These are phyloP conservation scores for Arachnomyces sp. DNA, from an alignment of 2,329 filamentous ascomycete genomes.

Conservation along the genomic window DNA sequence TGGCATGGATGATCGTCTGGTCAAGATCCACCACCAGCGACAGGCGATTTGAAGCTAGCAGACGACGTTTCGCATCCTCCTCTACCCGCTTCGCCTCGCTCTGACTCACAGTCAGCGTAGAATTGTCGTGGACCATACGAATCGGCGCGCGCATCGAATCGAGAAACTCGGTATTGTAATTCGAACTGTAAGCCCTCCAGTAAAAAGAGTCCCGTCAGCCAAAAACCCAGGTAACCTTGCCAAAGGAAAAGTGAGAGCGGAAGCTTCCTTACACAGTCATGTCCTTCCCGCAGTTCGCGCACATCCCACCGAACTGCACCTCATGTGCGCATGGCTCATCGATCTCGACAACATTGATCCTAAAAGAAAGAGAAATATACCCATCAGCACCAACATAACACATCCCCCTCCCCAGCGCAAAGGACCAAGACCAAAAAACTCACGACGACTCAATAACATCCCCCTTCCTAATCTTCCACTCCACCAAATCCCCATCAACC, in stretches of 20 bases:
- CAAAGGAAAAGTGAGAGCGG: too few relatives aligned
- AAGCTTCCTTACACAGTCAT: slow-evolving; percentile 66
- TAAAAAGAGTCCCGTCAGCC: too few relatives aligned
- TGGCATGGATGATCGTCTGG: slow-evolving; percentile 97
- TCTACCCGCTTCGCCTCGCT: slow-evolving; percentile 74
- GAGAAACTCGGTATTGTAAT: slow-evolving; percentile 70
- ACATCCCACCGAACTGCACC: slow-evolving; percentile 83
- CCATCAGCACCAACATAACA: background rate
- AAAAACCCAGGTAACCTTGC: too few relatives aligned
- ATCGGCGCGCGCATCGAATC: slow-evolving; percentile 84
- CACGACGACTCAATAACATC: slow-evolving; percentile 38
- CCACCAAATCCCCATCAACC: slow-evolving; percentile 67
- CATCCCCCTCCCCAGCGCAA: background rate
- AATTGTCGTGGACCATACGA: slow-evolving; percentile 91
- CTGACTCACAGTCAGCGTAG: slow-evolving; percentile 74
- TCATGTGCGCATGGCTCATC: slow-evolving; percentile 89
- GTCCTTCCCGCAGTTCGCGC: slow-evolving; percentile 86
- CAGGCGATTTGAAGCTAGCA: slow-evolving; percentile 74
- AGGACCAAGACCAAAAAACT: slow-evolving; percentile 16
- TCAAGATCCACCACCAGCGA: slow-evolving; percentile 94
- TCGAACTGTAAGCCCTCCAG: slow-evolving; percentile 50
- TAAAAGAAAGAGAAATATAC: slow-evolving; percentile 20
- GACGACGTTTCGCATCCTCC: slow-evolving; percentile 73
- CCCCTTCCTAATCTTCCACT: slow-evolving; percentile 60
- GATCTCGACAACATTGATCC: slow-evolving; percentile 60